These are phyloP conservation scores for Ophiostoma himal-ulmi DNA, from an alignment of 2,329 filamentous ascomycete genomes.

Conservation along the genomic window DNA sequence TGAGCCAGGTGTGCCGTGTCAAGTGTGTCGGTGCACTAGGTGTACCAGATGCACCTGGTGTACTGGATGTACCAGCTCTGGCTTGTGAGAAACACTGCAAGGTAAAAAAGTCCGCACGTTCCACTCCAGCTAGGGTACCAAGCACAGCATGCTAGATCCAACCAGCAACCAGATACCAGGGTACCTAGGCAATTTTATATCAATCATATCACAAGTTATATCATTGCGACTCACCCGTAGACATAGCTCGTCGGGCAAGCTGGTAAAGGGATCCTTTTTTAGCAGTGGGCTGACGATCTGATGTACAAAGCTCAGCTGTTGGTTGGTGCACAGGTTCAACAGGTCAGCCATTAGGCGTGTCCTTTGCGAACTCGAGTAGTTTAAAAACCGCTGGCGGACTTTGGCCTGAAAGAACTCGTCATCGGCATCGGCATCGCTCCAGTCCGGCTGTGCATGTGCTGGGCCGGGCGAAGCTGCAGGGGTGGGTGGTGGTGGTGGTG, in stretches of 20 bases:
- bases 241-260: conserved; percentile 87
- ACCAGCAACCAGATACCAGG: not conserved
- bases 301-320: conserved; percentile 91
- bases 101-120: conserved; percentile 1
- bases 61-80: not conserved
- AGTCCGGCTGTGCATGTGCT: conserved; percentile 58
- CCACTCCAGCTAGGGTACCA: conserved; percentile 6
- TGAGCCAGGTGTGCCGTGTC: not conserved
- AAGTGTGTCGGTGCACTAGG: not conserved
- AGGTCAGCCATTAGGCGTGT: conserved; percentile 80
- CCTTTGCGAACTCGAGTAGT: conserved; percentile 67
- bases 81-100: conserved; percentile 7
- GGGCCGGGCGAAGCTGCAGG: conserved; percentile 61
- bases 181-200: not conserved
- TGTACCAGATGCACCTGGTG: not conserved
- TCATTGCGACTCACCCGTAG: conserved; percentile 58
- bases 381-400: conserved; percentile 72
- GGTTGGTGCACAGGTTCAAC: conserved; percentile 88
- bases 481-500: conserved; percentile 59
- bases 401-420: conserved; percentile 79
- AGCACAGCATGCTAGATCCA: conserved; percentile 4
- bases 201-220: not conserved
- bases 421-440: conserved; percentile 69
- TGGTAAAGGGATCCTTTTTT: conserved; percentile 93
- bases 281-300: conserved; percentile 90